phyloP scores from a whole-genome alignment of 2,329 filamentous ascomycete species.

The Monosporascus cannonballus region DNA sequence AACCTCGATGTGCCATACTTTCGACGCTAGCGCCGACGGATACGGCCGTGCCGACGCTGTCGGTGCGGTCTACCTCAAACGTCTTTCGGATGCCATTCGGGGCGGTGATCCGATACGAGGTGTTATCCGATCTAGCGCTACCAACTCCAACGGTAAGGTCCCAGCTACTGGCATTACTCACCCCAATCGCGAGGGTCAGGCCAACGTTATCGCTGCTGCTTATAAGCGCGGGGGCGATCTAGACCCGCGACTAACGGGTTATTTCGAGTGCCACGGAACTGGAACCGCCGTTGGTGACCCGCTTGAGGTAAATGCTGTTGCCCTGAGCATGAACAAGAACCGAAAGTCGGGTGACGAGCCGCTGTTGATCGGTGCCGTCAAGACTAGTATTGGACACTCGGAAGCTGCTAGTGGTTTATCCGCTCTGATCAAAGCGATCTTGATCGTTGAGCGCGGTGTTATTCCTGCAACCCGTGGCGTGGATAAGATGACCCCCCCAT shows the following conservation, averaged over 20 bases:
- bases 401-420: slow-evolving; percentile 13
- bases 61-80: slow-evolving; percentile 10
- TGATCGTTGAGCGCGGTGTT: slow-evolving; percentile 7
- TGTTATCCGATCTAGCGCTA: slow-evolving; percentile 11
- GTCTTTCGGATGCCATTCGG: slow-evolving; percentile 11
- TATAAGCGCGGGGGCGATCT: slow-evolving; percentile 4
- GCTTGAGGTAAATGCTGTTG: slow-evolving; percentile 13
- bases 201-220: slow-evolving; percentile 2
- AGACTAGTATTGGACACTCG: slow-evolving; percentile 16
- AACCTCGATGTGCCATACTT: slow-evolving; percentile 21
- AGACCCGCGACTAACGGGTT: slow-evolving; percentile 3
- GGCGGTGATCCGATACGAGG: slow-evolving; percentile 12
- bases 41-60: slow-evolving; percentile 18
- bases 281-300: slow-evolving; percentile 18
- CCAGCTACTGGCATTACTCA: slow-evolving; percentile 13
- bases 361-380: slow-evolving; percentile 14
- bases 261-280: slow-evolving; percentile 18
- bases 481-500: no score
- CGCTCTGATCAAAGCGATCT: slow-evolving; percentile 12
- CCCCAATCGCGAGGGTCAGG: slow-evolving; percentile 11
- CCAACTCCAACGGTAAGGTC: slow-evolving; percentile 14
- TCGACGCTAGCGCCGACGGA: slow-evolving; percentile 22
- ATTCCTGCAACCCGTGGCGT: slow-evolving; percentile 11
- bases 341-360: slow-evolving; percentile 7
- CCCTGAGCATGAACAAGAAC: slow-evolving; percentile 6